Evolutionary conservation across 768 basidiomycete species (phyloP).

Genomic region (Pulveroboletus frians): DNA sequence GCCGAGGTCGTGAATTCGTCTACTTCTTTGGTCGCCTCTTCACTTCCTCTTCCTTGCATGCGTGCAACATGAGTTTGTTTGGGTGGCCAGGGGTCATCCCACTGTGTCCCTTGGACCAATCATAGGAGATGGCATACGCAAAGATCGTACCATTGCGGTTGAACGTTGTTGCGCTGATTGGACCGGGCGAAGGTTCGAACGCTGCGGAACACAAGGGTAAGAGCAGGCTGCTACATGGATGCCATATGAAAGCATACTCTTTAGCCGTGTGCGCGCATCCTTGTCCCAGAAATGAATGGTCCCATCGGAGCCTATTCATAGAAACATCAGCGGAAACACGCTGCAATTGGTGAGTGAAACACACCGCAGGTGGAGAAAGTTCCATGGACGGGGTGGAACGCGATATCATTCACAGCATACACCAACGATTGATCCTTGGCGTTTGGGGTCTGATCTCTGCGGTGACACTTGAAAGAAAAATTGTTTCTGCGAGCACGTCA

Average conservation of each 20-base stretch:
- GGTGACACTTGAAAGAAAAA: conserved; percentile 86
- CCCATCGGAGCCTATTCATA: conserved; percentile 64
- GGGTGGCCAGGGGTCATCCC: conserved; percentile 68
- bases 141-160: conserved; percentile 86
- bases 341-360: conserved; percentile 22
- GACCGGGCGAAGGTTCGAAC: conserved; percentile 69
- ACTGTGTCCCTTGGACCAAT: conserved; percentile 90
- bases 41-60: conserved; percentile 84
- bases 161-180: conserved; percentile 77
- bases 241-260: conserved; percentile 46
- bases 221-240: neutral
- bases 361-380: conserved; percentile 79
- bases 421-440: conserved; percentile 65
- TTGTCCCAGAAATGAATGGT: conserved; percentile 95
- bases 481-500: conserved; percentile 46
- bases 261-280: conserved; percentile 85
- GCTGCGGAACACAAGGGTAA: conserved; percentile 36
- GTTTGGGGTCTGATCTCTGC: conserved; percentile 50
- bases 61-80: conserved; percentile 81
- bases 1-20: neutral
- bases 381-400: conserved; percentile 79
- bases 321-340: conserved; percentile 14
- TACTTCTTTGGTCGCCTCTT: conserved; percentile 51
- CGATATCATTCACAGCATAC: conserved; percentile 81
- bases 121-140: conserved; percentile 89